Conservation (phyloP, 306 rosid species). For the Inga laurina region DNA sequence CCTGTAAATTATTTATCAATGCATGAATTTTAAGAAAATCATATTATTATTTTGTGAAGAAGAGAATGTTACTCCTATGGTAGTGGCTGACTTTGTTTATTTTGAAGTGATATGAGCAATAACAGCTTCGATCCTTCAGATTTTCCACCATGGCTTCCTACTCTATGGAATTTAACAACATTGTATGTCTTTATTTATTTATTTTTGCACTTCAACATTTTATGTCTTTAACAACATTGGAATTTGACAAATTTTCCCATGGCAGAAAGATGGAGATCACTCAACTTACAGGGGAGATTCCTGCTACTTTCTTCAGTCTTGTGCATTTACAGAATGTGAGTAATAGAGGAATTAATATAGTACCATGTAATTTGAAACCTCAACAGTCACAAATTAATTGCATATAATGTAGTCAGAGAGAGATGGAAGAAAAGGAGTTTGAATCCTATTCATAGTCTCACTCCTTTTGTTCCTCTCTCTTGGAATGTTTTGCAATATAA, state of each 20-base stretch:
- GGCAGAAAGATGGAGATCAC: constrained; percentile 50
- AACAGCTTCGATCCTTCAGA: constrained; percentile 40
- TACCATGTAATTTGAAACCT: background rate
- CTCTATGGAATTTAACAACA: constrained; percentile 21
- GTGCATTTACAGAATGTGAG: constrained; percentile 50
- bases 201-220: background rate
- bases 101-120: constrained; percentile 58
- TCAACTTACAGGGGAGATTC: constrained; percentile 40
- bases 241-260: background rate
- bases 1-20: constrained; percentile 41
- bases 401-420: too few relatives aligned
- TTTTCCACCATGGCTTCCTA: constrained; percentile 38
- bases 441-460: too few relatives aligned
- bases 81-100: constrained; percentile 13
- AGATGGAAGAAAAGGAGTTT: too few relatives aligned
- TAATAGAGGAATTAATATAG: background rate
- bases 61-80: constrained; percentile 1
- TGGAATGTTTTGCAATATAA: too few relatives aligned
- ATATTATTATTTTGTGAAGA: background rate
- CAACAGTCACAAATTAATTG: background rate
- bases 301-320: constrained; percentile 41
- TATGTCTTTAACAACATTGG: background rate
- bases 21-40: background rate
- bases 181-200: constrained; percentile 28
- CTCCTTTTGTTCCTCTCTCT: too few relatives aligned